Evolutionary conservation across 345 rosid species (phyloP).

Genomic region (Euclidium syriacum): DNA sequence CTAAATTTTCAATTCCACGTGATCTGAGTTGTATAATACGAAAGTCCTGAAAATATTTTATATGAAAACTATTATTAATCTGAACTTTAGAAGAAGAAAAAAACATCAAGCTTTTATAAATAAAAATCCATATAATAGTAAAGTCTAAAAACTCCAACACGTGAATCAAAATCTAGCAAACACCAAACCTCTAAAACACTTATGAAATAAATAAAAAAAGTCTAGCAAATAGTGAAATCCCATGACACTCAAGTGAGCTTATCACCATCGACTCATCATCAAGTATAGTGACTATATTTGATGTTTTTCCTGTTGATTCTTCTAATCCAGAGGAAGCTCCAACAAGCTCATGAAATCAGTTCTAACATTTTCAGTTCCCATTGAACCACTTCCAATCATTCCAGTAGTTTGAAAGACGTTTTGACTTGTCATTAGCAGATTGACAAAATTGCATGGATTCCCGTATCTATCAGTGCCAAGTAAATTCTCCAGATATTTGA

Average conservation of each 20-base stretch:
- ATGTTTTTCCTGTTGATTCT: background rate
- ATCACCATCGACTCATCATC: background rate
- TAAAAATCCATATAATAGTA: too few species aligned
- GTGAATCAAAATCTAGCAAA: too few species aligned
- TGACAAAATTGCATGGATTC: background rate
- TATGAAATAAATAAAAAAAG: too few species aligned
- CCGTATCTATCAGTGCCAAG: background rate
- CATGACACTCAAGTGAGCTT: background rate
- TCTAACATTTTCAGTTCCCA: too few species aligned
- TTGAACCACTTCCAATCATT: background rate
- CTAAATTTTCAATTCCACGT: background rate
- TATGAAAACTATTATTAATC: too few species aligned
- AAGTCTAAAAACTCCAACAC: too few species aligned
- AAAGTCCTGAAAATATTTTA: too few species aligned
- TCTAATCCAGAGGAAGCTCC: background rate
- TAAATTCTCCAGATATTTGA: background rate
- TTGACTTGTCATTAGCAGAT: background rate
- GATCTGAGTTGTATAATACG: background rate
- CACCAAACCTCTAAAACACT: too few species aligned
- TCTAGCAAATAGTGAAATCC: too few species aligned
- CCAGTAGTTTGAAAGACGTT: background rate
- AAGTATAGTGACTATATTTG: background rate
- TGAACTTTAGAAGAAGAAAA: too few species aligned
- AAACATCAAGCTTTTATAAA: too few species aligned
- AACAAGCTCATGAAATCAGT: too few species aligned